Evolutionary conservation across 2,329 filamentous ascomycete genomes (phyloP).

Genomic region (Trichoderma atroviride): DNA sequence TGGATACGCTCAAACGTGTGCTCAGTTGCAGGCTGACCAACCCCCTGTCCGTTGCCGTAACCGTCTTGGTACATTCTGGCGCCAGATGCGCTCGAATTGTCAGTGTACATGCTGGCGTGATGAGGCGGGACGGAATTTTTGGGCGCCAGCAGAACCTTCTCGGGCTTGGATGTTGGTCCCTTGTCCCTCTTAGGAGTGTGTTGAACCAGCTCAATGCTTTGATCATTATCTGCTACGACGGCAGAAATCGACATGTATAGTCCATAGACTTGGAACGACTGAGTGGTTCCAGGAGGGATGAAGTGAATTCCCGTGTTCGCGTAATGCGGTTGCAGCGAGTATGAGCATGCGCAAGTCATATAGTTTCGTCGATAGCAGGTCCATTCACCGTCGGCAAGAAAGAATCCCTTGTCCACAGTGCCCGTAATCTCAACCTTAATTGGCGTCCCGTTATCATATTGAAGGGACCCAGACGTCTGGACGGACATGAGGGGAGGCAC

Average conservation of each 20-base stretch:
- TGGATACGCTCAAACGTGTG: conserved; percentile 85
- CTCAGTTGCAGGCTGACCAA: conserved; percentile 50
- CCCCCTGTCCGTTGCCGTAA: conserved; percentile 38
- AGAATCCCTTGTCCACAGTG: conserved; percentile 88
- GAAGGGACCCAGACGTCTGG: conserved; percentile 61
- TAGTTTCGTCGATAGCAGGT: conserved; percentile 93
- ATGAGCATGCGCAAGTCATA: conserved; percentile 83
- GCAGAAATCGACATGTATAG: conserved; percentile 87
- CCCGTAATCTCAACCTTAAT: conserved; percentile 76
- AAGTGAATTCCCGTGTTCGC: conserved; percentile 53
- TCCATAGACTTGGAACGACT: conserved; percentile 67
- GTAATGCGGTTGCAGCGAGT: conserved; percentile 63
- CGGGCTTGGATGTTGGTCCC: conserved; percentile 75
- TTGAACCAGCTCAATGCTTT: conserved; percentile 79
- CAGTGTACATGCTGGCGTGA: conserved; percentile 51
- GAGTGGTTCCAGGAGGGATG: conserved; percentile 52
- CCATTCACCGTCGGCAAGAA: conserved; percentile 79
- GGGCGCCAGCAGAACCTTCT: conserved; percentile 67
- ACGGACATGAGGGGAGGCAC: conserved; percentile 58
- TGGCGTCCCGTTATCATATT: conserved; percentile 57
- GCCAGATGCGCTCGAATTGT: conserved; percentile 37
- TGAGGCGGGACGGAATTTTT: conserved; percentile 61
- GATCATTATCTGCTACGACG: conserved; percentile 73
- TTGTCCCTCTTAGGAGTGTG: conserved; percentile 92
- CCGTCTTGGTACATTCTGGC: conserved; percentile 47